Evolutionary conservation across 305 asterid genomes (phyloP).

Genomic region (Plantago coronopus): DNA sequence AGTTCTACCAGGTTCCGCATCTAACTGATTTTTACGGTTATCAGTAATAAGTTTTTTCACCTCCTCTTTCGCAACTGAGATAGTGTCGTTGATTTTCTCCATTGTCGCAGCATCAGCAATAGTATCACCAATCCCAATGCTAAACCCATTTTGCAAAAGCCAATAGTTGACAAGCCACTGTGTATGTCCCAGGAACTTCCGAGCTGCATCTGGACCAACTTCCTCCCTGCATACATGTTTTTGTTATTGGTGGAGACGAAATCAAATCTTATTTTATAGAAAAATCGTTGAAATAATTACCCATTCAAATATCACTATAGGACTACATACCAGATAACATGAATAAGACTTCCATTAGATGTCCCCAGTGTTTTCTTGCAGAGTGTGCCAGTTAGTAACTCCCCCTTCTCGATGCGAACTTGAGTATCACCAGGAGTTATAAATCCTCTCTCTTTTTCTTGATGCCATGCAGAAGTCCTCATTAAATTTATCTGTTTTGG

Average conservation of each 20-base stretch:
- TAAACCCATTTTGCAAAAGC: constrained; percentile 93
- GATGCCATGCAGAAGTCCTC: constrained; percentile 94
- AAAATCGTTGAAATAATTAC: not conserved
- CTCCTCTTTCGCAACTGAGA: constrained; percentile 77
- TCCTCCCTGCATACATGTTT: constrained; percentile 70
- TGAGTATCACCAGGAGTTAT: constrained; percentile 98
- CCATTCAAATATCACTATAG: not conserved
- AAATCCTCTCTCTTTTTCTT: constrained; percentile 73
- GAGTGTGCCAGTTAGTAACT: constrained; percentile 86
- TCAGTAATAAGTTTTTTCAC: constrained; percentile 82
- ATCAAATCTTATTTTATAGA: constrained; percentile 5
- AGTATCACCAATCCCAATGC: constrained; percentile 99
- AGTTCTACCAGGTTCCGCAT: constrained; percentile 99
- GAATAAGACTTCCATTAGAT: constrained; percentile 95
- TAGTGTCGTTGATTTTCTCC: constrained; percentile 82
- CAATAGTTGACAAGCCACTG: constrained; percentile 99
- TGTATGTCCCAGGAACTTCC: constrained; percentile 96
- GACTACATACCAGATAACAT: constrained; percentile 74
- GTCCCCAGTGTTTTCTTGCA: constrained; percentile 98
- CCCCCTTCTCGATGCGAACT: constrained; percentile 95
- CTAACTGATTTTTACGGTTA: constrained; percentile 73
- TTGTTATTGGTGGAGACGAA: constrained; percentile 11
- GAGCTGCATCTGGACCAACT: constrained; percentile 99
- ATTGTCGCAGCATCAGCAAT: constrained; percentile 95
- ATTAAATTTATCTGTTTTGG: constrained; percentile 89